phyloP scores from a whole-genome alignment of 1,139 yeast genomes.

The Blastobotrys apis region DNA sequence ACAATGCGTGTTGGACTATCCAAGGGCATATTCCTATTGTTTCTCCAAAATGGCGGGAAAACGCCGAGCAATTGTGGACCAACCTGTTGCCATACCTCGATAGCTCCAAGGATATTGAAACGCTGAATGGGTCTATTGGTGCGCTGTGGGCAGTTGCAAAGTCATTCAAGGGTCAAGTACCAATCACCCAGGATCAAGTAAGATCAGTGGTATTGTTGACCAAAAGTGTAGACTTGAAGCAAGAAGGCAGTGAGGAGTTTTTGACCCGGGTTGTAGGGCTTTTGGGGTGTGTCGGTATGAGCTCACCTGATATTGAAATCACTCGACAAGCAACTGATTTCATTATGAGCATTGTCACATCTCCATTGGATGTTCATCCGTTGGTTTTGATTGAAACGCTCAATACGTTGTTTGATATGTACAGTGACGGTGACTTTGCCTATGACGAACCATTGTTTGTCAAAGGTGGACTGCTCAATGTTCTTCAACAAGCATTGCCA shows the following conservation, averaged over 20 bases:
- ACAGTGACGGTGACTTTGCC: conserved; percentile 64
- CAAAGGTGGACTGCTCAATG: conserved; percentile 44
- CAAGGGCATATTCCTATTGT: conserved; percentile 19
- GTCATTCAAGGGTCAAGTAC: conserved; percentile 40
- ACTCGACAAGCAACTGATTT: conserved; percentile 35
- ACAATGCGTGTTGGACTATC: conserved; percentile 47
- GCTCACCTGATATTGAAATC: conserved; percentile 40
- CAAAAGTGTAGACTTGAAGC: conserved; percentile 4
- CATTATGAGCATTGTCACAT: conserved; percentile 24
- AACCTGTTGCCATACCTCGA: conserved; percentile 20
- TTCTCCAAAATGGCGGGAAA: conserved; percentile 25
- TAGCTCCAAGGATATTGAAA: conserved; percentile 34
- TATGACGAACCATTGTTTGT: conserved; percentile 72
- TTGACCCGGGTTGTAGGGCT: conserved; percentile 42
- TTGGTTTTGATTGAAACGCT: conserved; percentile 54
- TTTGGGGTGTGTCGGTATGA: conserved; percentile 51
- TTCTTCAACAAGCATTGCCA: conserved; percentile 46
- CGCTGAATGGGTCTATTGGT: conserved; percentile 50
- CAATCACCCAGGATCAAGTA: conserved; percentile 23
- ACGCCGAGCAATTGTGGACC: conserved; percentile 31
- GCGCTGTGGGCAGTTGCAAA: conserved; percentile 59
- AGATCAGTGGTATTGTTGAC: conserved; percentile 14
- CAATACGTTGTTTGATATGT: conserved; percentile 68
- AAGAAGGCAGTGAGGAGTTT: conserved; percentile 26
- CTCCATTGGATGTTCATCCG: conserved; percentile 36